Percentiles rank a stretch among this genome's conserved stretches.
These are phyloP conservation scores for Leccinum fibrillosum DNA, from an alignment of 768 basidiomycete species.

Conservation along the genomic window DNA sequence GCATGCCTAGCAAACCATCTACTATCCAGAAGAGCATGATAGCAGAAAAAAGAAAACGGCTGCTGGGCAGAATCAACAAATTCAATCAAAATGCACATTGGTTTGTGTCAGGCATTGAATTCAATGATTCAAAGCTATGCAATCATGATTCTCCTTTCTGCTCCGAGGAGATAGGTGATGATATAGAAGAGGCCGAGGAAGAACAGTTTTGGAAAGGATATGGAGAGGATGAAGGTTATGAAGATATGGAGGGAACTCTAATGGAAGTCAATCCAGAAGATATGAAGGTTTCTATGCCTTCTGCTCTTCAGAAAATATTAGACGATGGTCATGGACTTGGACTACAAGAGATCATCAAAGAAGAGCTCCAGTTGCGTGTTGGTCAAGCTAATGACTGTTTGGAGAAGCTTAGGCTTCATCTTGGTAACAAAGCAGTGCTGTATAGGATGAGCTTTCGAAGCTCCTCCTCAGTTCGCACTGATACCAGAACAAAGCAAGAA, in stretches of 20 bases:
- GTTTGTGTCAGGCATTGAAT: not conserved
- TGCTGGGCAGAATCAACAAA: not conserved
- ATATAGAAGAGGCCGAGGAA: not conserved
- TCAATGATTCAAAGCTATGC: not conserved
- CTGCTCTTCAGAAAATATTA: not conserved
- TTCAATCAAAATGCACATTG: not conserved
- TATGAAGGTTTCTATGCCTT: not conserved
- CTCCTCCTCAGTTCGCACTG: not conserved
- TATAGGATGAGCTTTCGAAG: not conserved
- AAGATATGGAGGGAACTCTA: not conserved
- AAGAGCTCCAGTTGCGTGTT: not conserved
- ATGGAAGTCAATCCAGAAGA: not conserved
- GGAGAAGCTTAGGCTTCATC: not conserved
- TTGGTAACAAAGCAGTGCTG: not conserved
- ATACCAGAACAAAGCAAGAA: not conserved
- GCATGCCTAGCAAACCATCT: not conserved
- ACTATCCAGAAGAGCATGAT: not conserved
- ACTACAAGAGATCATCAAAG: not conserved
- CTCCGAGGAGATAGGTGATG: not conserved
- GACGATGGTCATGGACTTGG: too few relatives aligned
- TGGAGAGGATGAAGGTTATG: not conserved
- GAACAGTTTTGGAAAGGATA: not conserved
- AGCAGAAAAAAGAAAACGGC: not conserved
- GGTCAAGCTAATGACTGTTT: not conserved
- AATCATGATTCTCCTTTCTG: not conserved